Evolutionary conservation across 352 stramenopile species (phyloP), one percentile per base, ranked within the genome.

Genomic region (Stramenopiles sp.): DNA sequence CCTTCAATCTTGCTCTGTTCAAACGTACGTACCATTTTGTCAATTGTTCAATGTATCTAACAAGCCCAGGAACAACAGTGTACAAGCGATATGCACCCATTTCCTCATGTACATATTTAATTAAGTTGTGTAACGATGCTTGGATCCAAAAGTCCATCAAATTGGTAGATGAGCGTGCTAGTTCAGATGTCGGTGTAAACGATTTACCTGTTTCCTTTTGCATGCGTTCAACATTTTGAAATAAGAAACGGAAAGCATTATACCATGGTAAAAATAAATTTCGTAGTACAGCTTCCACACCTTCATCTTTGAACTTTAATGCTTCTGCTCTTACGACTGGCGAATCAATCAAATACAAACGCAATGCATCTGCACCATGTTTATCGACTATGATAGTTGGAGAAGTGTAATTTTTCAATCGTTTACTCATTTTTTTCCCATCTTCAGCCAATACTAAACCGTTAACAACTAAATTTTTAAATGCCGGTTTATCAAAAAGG

Each of bases 21-120:
- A 99, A 87, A 63, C 96, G 93, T 43, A 99, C 94, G 86, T 98
- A 99, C 94, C 94, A 99, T 87, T 99, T 99, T 33, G 96, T 99
- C 30, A 99, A 89, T 84, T 98, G 90, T 31, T 96, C 92, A 73
- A 99, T 97, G 83, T 98, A 99, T 80, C 90, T 89, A 13, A 99
- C 92, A 32, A 99, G 89, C 78, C 92, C 91, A 20, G 95, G 95
- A 84, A 98, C 91, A 78, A 99, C 96, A 77, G 96, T 99, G 90
- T 99, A 99, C 65, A 99, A 87, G 79, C 96, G 92, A 86, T 99
- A 99, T 1, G 93, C 94, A 63, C 86, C 86, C 96, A 99, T 99
- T 87, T 99, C 96, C 38, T 90, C 80, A 79, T 92, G 87, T 33
- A 94, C 87, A 83, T 97, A 98, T 85, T 98, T 97, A 82, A 98